phyloP scores from a whole-genome alignment of 768 basidiomycete genomes.

The Auricularia auricula-judae region DNA sequence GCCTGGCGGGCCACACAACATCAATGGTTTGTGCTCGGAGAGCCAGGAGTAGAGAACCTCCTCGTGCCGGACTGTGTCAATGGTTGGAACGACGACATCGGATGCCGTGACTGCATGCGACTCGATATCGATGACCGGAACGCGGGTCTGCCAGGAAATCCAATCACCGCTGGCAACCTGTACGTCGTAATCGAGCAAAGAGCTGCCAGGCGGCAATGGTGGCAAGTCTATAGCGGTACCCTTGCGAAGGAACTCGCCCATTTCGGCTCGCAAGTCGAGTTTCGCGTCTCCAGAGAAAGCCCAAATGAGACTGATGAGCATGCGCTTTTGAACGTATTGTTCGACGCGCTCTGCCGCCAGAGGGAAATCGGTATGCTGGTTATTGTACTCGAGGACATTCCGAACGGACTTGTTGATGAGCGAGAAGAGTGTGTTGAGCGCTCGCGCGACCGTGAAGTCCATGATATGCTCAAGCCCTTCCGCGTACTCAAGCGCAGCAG shows the following conservation, averaged over 20 bases:
- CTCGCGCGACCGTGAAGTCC: constrained; percentile 90
- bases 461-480: constrained; percentile 93
- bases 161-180: constrained; percentile 79
- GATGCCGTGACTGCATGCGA: constrained; percentile 92
- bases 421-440: constrained; percentile 92
- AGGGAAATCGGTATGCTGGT: constrained; percentile 92
- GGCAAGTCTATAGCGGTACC: constrained; percentile 89
- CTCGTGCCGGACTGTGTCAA: constrained; percentile 97
- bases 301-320: constrained; percentile 92
- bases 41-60: constrained; percentile 98
- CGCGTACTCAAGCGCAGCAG: constrained; percentile 66
- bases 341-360: constrained; percentile 74
- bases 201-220: constrained; percentile 56
- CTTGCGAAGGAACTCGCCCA: constrained; percentile 78
- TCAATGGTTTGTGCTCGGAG: constrained; percentile 94
- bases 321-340: constrained; percentile 80
- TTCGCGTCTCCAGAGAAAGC: constrained; percentile 97
- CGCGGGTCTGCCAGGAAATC: constrained; percentile 83
- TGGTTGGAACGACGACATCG: constrained; percentile 94
- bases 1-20: constrained; percentile 98
- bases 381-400: constrained; percentile 89
- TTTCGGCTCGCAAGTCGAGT: constrained; percentile 73
- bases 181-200: constrained; percentile 93
- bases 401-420: constrained; percentile 92
- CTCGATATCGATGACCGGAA: constrained; percentile 94